Evolutionary conservation across 2,329 filamentous ascomycete genomes (phyloP), one percentile per base, ranked within the genome.

Genomic region (Dothistroma septosporum): DNA sequence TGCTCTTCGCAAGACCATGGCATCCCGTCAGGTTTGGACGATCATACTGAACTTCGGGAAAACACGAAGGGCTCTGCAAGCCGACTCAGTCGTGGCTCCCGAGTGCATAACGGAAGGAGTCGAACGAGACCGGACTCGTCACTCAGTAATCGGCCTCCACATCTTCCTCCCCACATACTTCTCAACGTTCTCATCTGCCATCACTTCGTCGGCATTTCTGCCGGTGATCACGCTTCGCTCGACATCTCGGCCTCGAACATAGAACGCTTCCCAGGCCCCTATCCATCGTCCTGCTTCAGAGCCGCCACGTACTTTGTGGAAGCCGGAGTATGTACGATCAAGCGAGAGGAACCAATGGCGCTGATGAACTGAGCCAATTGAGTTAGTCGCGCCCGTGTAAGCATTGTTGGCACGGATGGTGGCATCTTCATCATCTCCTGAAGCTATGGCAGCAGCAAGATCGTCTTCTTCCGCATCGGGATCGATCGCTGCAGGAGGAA

Each of bases 141-240:
- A 76, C 61, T 76, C 73, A 14, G 67, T 55, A 19, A 76, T 74
- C 2, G 69, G 66, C 64, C 69, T 79, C 87, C 87, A 90, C 6
- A 85, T 85, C 69, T 81, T 84, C 57, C 87, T 77, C 4, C 79
- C 79, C 6, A 82, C 70, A 70, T 84, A 89, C 1, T 78, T 79
- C 21, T 76, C 70, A 1, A 89, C 83, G 0, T 81, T 81, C 67
- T 88, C 85, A 66, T 90, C 86, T 22, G 68, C 72, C 52, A 90
- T 76, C 2, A 89, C 80, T 24, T 90, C 85, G 4, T 70, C 73
- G 1, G 83, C 85, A 10, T 77, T 75, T 56, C 87, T 77, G 0
- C 85, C 86, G 1, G 87, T 90, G 2, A 90, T 78, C 2, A 89
- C 76, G 69, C 87, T 90, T n/a, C 80, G 78, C 74, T 90, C 87